Conservation (phyloP, 2,329 filamentous ascomycete genomes). For the Colletotrichum kahawae region DNA sequence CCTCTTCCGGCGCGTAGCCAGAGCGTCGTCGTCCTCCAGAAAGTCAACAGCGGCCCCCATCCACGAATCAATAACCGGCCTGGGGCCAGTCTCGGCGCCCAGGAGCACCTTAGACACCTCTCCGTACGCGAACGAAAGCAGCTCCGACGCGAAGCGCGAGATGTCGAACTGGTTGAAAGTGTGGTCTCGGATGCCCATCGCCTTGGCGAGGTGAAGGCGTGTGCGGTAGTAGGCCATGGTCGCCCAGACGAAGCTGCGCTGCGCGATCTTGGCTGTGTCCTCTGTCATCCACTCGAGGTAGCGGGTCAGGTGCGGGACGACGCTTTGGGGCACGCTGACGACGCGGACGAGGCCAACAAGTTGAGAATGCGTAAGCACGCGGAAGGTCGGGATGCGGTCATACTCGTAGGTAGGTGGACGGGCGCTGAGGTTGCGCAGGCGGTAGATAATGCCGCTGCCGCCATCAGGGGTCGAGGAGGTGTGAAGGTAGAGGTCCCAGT, state of each 20-base stretch:
- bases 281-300: conserved; percentile 38
- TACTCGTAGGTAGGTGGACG: not conserved
- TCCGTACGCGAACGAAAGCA: conserved; percentile 32
- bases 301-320: conserved; percentile 25
- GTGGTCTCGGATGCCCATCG: conserved; percentile 11
- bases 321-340: conserved; percentile 24
- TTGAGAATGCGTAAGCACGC: conserved; percentile 16
- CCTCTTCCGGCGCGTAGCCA: not conserved
- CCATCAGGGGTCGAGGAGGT: conserved; percentile 23
- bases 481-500: conserved; percentile 42
- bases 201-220: conserved; percentile 28
- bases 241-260: conserved; percentile 34
- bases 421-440: not conserved
- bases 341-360: conserved; percentile 37
- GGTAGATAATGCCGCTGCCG: conserved; percentile 7
- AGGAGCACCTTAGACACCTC: not conserved
- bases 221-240: conserved; percentile 31
- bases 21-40: not conserved
- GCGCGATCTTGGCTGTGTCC: conserved; percentile 26
- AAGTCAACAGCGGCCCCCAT: not conserved
- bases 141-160: conserved; percentile 31
- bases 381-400: not conserved
- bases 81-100: not conserved
- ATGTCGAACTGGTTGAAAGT: conserved; percentile 28
- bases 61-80: conserved; percentile 1